A percentile compares a stretch with the other conserved stretches of the same genome.
Conservation (phyloP, 192 early-diverging fungal genomes). For the Backusella liffmaniae region DNA sequence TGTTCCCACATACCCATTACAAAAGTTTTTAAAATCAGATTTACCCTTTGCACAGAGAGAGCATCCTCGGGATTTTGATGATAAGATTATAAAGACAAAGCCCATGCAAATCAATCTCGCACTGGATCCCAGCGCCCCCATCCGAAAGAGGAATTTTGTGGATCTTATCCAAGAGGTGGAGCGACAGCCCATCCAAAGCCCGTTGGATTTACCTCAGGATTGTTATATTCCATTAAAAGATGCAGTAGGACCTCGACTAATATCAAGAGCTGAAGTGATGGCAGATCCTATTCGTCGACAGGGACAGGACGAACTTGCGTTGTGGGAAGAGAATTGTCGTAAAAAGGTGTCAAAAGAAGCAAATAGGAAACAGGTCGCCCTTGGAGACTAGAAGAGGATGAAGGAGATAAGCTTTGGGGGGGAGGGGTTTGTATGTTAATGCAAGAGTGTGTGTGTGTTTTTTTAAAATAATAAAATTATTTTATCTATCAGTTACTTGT, state of each 20-base stretch:
- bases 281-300: conserved; percentile 12
- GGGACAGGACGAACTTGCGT: conserved; percentile 4
- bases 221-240: background rate
- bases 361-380: background rate
- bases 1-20: background rate
- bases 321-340: conserved; percentile 8
- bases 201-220: conserved; percentile 4
- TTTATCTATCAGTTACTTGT: no score
- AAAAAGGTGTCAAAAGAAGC: background rate
- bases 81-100: background rate
- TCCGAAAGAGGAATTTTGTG: background rate
- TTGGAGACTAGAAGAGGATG: background rate
- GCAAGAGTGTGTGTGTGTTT: no score
- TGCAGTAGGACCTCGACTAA: background rate
- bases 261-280: conserved; percentile 14
- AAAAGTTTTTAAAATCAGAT: conserved; percentile 11
- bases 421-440: no score
- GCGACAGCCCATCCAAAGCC: background rate
- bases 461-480: no score
- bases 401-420: background rate
- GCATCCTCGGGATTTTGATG: background rate
- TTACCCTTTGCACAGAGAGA: background rate
- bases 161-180: background rate
- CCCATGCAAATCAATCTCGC: background rate
- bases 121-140: background rate